Percentiles rank a stretch among this genome's conserved stretches.
These are phyloP conservation scores for Colletotrichum theobromicola DNA, from an alignment of 2,329 filamentous ascomycete species.

Conservation along the genomic window DNA sequence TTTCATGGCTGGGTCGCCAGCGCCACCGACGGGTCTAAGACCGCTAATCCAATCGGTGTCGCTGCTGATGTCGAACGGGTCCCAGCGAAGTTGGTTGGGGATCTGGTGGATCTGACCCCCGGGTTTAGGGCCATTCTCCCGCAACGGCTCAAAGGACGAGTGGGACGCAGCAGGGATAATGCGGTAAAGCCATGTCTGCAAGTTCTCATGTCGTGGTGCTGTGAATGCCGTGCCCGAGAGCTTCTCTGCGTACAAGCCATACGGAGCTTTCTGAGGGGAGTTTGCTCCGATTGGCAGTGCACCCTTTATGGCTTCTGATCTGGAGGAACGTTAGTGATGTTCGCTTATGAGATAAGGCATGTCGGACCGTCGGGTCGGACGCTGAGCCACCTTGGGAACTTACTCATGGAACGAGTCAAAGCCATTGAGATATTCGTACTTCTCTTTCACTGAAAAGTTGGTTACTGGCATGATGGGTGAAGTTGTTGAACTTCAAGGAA, in stretches of 20 bases:
- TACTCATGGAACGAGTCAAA: constrained; percentile 75
- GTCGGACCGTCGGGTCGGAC: background rate
- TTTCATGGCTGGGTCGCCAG: constrained; percentile 75
- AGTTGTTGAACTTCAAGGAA: background rate
- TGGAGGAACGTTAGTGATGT: constrained; percentile 28
- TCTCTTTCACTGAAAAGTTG: constrained; percentile 37
- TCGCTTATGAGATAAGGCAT: accelerated
- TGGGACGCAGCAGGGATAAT: constrained; percentile 62
- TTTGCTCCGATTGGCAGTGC: constrained; percentile 72
- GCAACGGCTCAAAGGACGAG: constrained; percentile 32
- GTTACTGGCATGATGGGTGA: constrained; percentile 36
- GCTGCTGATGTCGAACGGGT: constrained; percentile 70
- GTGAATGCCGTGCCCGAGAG: constrained; percentile 66
- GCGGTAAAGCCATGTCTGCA: constrained; percentile 66
- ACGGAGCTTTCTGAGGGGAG: constrained; percentile 73
- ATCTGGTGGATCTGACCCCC: constrained; percentile 70
- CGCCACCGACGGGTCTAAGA: constrained; percentile 69
- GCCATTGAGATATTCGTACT: constrained; percentile 71
- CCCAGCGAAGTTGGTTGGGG: constrained; percentile 86
- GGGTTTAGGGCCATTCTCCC: constrained; percentile 36
- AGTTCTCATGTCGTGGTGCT: constrained; percentile 61
- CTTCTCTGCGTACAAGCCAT: constrained; percentile 74
- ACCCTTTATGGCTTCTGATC: constrained; percentile 69
- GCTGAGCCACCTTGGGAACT: constrained; percentile 24
- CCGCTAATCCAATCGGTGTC: constrained; percentile 46